Conservation (phyloP, 2,329 filamentous ascomycete species). For the Xylaria sp. region DNA sequence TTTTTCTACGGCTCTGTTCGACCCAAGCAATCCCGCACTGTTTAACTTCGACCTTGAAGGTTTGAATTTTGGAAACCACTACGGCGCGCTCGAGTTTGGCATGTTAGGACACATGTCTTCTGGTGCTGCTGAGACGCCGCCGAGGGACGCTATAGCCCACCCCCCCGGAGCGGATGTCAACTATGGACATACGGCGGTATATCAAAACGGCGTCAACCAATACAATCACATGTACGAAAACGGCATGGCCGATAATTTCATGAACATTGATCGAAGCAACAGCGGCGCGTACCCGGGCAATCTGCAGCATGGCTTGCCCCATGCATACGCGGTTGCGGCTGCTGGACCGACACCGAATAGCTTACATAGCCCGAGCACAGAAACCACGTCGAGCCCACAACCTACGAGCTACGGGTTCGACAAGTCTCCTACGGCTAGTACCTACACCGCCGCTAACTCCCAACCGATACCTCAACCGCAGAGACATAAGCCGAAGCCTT, state of each 20-base stretch:
- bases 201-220: conserved; percentile 54
- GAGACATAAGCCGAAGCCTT: conserved; percentile 48
- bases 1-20: conserved; percentile 69
- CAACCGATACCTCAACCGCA: conserved; percentile 40
- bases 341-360: conserved; percentile 56
- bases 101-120: conserved; percentile 97
- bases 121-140: conserved; percentile 79
- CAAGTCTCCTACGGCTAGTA: conserved; percentile 52
- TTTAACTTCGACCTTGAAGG: conserved; percentile 97
- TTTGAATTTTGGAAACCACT: conserved; percentile 94
- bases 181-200: conserved; percentile 51
- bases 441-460: conserved; percentile 36
- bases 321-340: conserved; percentile 66
- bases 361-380: conserved; percentile 66
- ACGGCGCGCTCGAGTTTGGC: conserved; percentile 91
- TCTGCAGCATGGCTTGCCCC: conserved; percentile 64
- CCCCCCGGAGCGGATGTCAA: conserved; percentile 41
- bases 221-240: conserved; percentile 55
- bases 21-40: conserved; percentile 86
- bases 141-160: conserved; percentile 61
- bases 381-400: conserved; percentile 64
- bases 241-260: conserved; percentile 56
- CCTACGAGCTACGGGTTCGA: conserved; percentile 57
- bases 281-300: conserved; percentile 57
- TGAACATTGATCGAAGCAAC: conserved; percentile 53